These are phyloP conservation scores for Niveomyces coronatus DNA, from an alignment of 2,329 filamentous ascomycete genomes.

Conservation along the genomic window DNA sequence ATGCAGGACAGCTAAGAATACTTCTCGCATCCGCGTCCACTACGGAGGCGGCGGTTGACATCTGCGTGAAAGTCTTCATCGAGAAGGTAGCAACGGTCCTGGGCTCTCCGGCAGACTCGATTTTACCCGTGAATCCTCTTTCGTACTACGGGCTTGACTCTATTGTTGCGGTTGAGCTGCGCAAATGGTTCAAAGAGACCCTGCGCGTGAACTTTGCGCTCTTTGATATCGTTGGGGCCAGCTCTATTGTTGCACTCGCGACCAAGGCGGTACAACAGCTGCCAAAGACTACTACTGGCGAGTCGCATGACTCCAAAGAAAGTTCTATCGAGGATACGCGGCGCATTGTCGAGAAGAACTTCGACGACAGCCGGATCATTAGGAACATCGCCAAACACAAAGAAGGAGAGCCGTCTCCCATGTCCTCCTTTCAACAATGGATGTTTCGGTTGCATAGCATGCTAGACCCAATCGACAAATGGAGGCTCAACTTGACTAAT, in stretches of 20 bases:
- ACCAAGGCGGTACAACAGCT: conserved; percentile 10
- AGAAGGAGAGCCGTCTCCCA: no score
- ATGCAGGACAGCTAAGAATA: no score
- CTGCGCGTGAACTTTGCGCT: conserved; percentile 14
- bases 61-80: conserved; percentile 13
- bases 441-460: no score
- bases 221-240: conserved; percentile 15
- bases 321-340: no score
- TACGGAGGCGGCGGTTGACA: no score
- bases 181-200: conserved; percentile 15
- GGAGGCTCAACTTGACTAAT: no score
- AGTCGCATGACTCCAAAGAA: conserved; percentile 11
- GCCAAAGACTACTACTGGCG: conserved; percentile 9
- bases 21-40: no score
- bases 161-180: conserved; percentile 16
- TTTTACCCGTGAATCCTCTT: conserved; percentile 12
- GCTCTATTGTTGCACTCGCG: conserved; percentile 15
- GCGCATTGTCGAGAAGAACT: no score
- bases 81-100: conserved; percentile 14
- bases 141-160: conserved; percentile 16
- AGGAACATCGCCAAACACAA: no score
- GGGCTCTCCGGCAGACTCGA: conserved; percentile 10
- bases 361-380: no score
- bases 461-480: no score
- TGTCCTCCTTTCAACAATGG: no score